Percentiles rank a stretch among this genome's conserved stretches.
phyloP scores from a whole-genome alignment of 2,329 filamentous ascomycete species.

The Fusarium pininemorale region DNA sequence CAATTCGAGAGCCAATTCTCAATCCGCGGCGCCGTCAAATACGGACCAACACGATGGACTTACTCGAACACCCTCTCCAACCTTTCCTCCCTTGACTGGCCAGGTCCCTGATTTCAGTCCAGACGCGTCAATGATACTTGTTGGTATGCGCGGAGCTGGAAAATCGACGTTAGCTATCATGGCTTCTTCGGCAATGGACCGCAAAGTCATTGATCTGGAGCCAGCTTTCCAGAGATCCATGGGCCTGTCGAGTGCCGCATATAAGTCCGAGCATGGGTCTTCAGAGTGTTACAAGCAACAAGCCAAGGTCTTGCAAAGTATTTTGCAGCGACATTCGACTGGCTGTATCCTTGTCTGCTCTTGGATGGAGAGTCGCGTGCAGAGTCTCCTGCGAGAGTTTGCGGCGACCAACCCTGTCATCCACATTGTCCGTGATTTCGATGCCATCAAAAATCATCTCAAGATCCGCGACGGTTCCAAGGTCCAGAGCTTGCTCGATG shows the following conservation, averaged over 20 bases:
- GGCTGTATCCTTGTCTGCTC: constrained; percentile 77
- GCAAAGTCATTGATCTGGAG: constrained; percentile 75
- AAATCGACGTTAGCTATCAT: constrained; percentile 82
- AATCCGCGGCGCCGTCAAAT: constrained; percentile 21
- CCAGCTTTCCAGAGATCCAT: constrained; percentile 71
- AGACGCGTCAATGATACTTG: constrained; percentile 76
- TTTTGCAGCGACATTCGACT: constrained; percentile 66
- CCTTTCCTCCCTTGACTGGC: constrained; percentile 37
- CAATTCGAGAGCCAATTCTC: constrained; percentile 23
- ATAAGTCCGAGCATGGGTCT: constrained; percentile 70
- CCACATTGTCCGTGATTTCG: constrained; percentile 72
- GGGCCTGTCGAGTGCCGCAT: constrained; percentile 68
- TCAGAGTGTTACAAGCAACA: constrained; percentile 71
- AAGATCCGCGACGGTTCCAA: constrained; percentile 64
- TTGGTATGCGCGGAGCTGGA: constrained; percentile 77
- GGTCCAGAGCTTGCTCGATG: constrained; percentile 66
- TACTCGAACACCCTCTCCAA: constrained; percentile 41
- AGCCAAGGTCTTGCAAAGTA: constrained; percentile 66
- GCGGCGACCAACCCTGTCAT: constrained; percentile 74
- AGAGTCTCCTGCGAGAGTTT: constrained; percentile 69
- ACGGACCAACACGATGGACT: constrained; percentile 33
- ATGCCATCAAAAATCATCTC: constrained; percentile 71
- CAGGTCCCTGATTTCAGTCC: constrained; percentile 57
- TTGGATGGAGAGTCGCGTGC: constrained; percentile 72
- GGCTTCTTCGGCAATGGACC: constrained; percentile 74